These are phyloP conservation scores for Aureobasidium pullulans DNA, from an alignment of 2,329 filamentous ascomycete species.

Conservation along the genomic window DNA sequence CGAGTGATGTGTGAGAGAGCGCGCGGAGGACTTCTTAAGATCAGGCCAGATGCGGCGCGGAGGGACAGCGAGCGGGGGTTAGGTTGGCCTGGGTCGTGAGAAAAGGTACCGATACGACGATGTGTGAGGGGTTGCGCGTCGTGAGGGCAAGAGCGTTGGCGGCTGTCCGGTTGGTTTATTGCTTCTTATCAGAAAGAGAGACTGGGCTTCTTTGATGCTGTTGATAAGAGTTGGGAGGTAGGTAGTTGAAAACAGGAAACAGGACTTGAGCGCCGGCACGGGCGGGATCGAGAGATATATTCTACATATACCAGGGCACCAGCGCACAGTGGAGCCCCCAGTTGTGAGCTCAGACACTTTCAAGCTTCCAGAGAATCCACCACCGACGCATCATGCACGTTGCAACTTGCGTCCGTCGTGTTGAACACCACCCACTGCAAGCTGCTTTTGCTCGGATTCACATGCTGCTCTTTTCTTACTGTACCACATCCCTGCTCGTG, in stretches of 20 bases:
- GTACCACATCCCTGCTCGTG: neutral
- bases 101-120: slow-evolving; percentile 6
- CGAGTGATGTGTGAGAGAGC: neutral
- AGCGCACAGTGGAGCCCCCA: neutral
- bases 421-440: neutral
- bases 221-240: neutral
- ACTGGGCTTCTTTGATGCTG: no score
- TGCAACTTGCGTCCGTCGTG: neutral
- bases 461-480: neutral
- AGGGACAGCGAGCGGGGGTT: neutral
- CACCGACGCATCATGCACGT: neutral
- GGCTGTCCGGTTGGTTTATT: neutral
- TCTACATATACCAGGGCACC: neutral
- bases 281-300: neutral
- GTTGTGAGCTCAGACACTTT: neutral
- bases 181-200: neutral
- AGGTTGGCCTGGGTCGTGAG: neutral
- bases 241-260: neutral
- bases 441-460: neutral
- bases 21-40: neutral
- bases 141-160: neutral
- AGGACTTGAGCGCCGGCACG: neutral
- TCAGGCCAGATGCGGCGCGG: neutral
- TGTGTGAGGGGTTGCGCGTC: slow-evolving; percentile 10
- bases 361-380: neutral